phyloP scores from a whole-genome alignment of 805 yeast genomes.

The Lipomyces sp. region DNA sequence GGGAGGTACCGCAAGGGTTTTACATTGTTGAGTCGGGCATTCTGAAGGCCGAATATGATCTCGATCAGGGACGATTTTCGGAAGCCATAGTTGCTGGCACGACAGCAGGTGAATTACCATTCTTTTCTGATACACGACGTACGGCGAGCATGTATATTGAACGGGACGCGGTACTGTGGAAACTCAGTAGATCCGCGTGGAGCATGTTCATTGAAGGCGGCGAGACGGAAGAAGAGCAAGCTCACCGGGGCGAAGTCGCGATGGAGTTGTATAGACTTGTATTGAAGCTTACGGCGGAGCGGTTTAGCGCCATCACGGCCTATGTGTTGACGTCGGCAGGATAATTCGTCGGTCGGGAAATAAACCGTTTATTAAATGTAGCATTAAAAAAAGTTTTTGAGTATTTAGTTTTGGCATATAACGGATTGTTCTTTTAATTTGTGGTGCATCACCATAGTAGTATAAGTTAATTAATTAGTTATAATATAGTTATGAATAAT shows the following conservation, averaged over 20 bases:
- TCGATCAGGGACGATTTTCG: constrained; percentile 51
- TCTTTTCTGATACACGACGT: constrained; percentile 47
- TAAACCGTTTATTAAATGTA: not conserved
- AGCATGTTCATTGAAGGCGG: constrained; percentile 19
- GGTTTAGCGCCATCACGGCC: constrained; percentile 77
- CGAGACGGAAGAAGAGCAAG: constrained; percentile 25
- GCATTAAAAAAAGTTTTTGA: not conserved
- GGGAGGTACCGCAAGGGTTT: constrained; percentile 58
- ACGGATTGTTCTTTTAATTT: too few species aligned
- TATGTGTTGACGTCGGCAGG: constrained; percentile 64
- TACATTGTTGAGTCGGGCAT: constrained; percentile 65
- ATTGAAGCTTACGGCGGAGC: constrained; percentile 64
- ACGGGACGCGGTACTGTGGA: constrained; percentile 71
- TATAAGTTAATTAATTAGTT: too few species aligned
- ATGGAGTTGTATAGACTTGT: constrained; percentile 68
- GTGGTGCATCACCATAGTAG: too few species aligned
- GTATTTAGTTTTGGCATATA: not conserved
- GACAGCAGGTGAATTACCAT: constrained; percentile 68
- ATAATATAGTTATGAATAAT: too few species aligned
- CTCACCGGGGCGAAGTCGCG: constrained; percentile 58
- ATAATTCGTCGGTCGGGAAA: not conserved
- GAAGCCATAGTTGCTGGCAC: constrained; percentile 70
- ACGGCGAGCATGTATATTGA: constrained; percentile 59
- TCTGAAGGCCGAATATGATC: constrained; percentile 56
- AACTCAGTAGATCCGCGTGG: constrained; percentile 56